phyloP scores from a whole-genome alignment of 2,329 filamentous ascomycete species.

The Sphaerulina vaccinii region DNA sequence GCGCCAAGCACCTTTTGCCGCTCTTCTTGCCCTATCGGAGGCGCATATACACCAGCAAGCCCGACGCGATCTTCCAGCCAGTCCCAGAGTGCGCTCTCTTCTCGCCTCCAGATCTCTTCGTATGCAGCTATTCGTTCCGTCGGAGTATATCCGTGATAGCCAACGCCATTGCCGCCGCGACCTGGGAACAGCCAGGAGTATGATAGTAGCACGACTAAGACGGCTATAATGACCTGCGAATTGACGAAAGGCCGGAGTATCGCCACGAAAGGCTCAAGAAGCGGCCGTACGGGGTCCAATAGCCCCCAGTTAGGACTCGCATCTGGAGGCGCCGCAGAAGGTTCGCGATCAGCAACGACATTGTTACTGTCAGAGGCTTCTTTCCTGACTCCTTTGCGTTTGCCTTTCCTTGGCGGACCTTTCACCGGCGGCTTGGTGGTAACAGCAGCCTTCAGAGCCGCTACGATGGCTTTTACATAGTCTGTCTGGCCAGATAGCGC shows the following conservation, averaged over 20 bases:
- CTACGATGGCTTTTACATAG: conserved; percentile 78
- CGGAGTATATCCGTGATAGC: conserved; percentile 42
- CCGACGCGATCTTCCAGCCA: conserved; percentile 88
- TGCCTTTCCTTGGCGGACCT: conserved; percentile 49
- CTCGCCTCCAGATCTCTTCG: conserved; percentile 85
- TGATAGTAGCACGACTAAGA: conserved; percentile 71
- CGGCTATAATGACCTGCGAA: conserved; percentile 72
- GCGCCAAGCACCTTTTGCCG: conserved; percentile 31
- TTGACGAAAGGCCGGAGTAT: conserved; percentile 70
- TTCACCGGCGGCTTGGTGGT: conserved; percentile 60
- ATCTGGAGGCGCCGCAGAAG: conserved; percentile 32
- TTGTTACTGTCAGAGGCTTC: conserved; percentile 47
- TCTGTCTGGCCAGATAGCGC: conserved; percentile 83
- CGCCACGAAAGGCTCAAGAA: conserved; percentile 68
- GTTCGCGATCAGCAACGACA: conserved; percentile 39
- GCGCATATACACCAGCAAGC: conserved; percentile 54
- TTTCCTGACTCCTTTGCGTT: conserved; percentile 51
- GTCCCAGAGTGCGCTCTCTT: conserved; percentile 87
- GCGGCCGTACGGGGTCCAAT: conserved; percentile 71
- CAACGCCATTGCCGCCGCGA: conserved; percentile 37
- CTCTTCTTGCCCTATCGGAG: conserved; percentile 22
- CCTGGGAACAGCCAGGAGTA: conserved; percentile 61
- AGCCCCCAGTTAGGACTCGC: conserved; percentile 65
- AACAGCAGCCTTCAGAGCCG: conserved; percentile 70
- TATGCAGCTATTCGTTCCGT: conserved; percentile 77